phyloP scores from a whole-genome alignment of 805 yeast species.

The Metschnikowia peoriensis region DNA sequence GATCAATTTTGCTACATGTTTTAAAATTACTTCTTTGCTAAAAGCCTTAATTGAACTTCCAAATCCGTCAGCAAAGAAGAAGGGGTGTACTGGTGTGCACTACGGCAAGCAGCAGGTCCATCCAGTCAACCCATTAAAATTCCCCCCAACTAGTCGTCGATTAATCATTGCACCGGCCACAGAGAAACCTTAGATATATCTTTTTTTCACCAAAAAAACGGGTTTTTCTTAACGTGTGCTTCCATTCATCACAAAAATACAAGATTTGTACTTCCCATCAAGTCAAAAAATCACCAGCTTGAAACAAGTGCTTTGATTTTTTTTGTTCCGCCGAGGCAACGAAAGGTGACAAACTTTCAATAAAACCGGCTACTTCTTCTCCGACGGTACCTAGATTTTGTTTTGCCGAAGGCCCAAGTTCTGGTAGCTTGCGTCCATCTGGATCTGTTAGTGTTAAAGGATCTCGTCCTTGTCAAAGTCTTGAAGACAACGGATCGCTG shows the following conservation, averaged over 20 bases:
- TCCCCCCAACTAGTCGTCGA: constrained; percentile 6
- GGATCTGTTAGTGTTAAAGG: neutral
- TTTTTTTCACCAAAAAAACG: neutral
- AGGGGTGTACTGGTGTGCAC: constrained; percentile 17
- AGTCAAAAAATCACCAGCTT: neutral
- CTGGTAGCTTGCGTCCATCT: neutral
- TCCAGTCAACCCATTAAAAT: constrained; percentile 11
- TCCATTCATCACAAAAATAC: neutral
- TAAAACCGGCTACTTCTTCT: neutral
- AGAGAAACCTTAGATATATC: constrained; percentile 7
- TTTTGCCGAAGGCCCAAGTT: neutral
- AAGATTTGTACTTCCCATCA: neutral
- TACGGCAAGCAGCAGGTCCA: constrained; percentile 17
- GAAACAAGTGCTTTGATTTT: constrained; percentile 1
- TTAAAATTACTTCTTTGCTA: neutral
- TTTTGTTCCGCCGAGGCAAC: constrained; percentile 7
- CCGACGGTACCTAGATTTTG: neutral
- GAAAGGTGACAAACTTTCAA: constrained; percentile 2
- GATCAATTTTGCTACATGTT: neutral
- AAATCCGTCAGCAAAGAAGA: constrained; percentile 10
- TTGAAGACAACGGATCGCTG: neutral
- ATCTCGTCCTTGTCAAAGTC: neutral
- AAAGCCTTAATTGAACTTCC: constrained; percentile 4
- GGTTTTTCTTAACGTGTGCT: neutral
- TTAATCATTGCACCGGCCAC: constrained; percentile 12